Conservation (phyloP, 1,284 basidiomycete genomes). For the Phenoliferia sp. region DNA sequence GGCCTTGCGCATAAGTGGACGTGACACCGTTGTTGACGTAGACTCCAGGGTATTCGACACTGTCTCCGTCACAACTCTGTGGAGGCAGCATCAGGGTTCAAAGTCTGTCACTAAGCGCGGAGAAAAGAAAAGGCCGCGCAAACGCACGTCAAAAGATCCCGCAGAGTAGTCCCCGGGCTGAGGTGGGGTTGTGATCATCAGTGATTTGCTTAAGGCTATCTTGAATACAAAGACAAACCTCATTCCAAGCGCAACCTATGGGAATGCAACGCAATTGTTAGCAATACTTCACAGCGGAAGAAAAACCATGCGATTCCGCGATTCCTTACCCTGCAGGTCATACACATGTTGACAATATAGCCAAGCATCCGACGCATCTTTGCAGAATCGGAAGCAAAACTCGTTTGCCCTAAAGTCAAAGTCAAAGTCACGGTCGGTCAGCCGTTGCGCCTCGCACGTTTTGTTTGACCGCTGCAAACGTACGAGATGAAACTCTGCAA, state of each 20-base stretch:
- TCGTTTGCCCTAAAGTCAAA: conserved; percentile 23
- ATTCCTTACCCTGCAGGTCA: conserved; percentile 12
- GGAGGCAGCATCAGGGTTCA: no score
- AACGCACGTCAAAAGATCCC: conserved; percentile 15
- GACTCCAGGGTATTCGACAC: conserved; percentile 16
- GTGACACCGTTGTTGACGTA: conserved; percentile 15
- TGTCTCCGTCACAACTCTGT: conserved; percentile 17
- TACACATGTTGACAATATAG: conserved; percentile 20
- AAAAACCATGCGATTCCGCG: no score
- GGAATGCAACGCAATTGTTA: not conserved
- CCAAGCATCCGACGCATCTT: not conserved
- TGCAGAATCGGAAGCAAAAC: conserved; percentile 18
- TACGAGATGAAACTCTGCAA: not conserved
- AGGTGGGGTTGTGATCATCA: not conserved
- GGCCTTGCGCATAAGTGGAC: conserved; percentile 18
- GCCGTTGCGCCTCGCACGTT: not conserved
- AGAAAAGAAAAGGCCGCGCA: not conserved
- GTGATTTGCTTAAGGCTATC: not conserved
- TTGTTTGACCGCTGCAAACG: not conserved
- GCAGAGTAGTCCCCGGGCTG: not conserved
- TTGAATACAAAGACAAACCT: conserved; percentile 21
- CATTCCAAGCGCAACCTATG: conserved; percentile 33
- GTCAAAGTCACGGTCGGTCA: not conserved
- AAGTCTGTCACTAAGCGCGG: not conserved
- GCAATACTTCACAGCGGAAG: no score